These are phyloP conservation scores for Saxophila tyrrhenica DNA, from an alignment of 495 filamentous ascomycete species.

Conservation along the genomic window DNA sequence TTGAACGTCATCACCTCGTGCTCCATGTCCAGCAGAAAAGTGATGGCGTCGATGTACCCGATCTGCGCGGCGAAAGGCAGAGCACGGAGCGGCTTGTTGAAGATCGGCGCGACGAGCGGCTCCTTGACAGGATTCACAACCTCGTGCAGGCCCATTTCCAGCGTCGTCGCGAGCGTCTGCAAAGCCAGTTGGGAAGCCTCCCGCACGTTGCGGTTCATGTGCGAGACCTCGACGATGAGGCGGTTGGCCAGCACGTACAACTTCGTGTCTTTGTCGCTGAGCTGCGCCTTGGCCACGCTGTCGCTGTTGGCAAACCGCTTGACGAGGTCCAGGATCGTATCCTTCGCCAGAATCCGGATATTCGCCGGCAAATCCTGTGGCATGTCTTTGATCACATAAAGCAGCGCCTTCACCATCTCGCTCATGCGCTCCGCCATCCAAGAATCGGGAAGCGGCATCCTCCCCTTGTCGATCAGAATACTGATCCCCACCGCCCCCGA, in stretches of 20 bases:
- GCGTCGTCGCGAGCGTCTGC: slow-evolving; percentile 62
- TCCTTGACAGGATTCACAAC: slow-evolving; percentile 81
- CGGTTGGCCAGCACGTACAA: slow-evolving; percentile 66
- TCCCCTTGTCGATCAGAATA: slow-evolving; percentile 70
- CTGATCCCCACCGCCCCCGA: slow-evolving; percentile 81
- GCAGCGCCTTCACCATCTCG: slow-evolving; percentile 73
- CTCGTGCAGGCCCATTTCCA: slow-evolving; percentile 69
- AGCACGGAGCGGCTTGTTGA: slow-evolving; percentile 84
- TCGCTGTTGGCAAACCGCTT: slow-evolving; percentile 31
- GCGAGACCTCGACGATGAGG: slow-evolving; percentile 75
- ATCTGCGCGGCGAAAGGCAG: slow-evolving; percentile 89
- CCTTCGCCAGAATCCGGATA: slow-evolving; percentile 68
- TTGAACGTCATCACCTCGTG: slow-evolving; percentile 81
- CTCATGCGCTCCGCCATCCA: slow-evolving; percentile 74
- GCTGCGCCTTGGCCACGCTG: slow-evolving; percentile 69
- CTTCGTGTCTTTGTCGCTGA: slow-evolving; percentile 52
- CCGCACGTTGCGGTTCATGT: slow-evolving; percentile 90
- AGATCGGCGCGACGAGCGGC: slow-evolving; percentile 72
- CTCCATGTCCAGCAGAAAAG: slow-evolving; percentile 78
- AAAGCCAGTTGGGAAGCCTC: slow-evolving; percentile 72
- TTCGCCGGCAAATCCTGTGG: slow-evolving; percentile 80
- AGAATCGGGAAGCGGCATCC: slow-evolving; percentile 66
- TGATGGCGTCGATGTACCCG: slow-evolving; percentile 94
- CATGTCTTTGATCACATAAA: slow-evolving; percentile 97
- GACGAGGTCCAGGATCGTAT: slow-evolving; percentile 67